These are phyloP conservation scores for Barnettozyma sucrosica DNA, from an alignment of 805 yeast genomes.

Conservation along the genomic window DNA sequence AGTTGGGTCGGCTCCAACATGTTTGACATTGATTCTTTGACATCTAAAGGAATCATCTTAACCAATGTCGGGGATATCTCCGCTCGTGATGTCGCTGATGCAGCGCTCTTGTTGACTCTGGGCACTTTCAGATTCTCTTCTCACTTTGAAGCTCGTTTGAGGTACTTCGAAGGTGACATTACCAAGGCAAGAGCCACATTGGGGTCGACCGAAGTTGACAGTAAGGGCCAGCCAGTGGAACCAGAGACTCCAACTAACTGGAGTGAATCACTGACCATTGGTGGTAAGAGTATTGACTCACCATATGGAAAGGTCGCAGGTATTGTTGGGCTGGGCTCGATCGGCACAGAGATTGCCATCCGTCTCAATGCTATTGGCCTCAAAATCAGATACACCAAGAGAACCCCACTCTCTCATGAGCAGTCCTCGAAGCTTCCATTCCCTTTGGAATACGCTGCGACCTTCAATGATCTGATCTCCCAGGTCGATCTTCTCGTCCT, in stretches of 20 bases:
- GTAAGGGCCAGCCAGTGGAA: slow-evolving; percentile 26
- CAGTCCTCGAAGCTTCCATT: slow-evolving; percentile 37
- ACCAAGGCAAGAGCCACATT: slow-evolving; percentile 35
- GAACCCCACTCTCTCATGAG: slow-evolving; percentile 36
- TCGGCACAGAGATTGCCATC: slow-evolving; percentile 57
- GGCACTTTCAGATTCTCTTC: slow-evolving; percentile 54
- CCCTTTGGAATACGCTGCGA: slow-evolving; percentile 37
- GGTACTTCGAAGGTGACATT: slow-evolving; percentile 35
- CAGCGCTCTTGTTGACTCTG: slow-evolving; percentile 52
- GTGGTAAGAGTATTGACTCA: slow-evolving; percentile 39
- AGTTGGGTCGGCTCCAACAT: slow-evolving; percentile 59
- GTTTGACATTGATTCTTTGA: slow-evolving; percentile 40
- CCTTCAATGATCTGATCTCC: slow-evolving; percentile 39
- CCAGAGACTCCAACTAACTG: slow-evolving; percentile 33
- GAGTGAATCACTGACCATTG: slow-evolving; percentile 39
- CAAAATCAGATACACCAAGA: slow-evolving; percentile 55
- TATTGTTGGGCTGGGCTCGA: slow-evolving; percentile 68
- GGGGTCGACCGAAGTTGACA: slow-evolving; percentile 27
- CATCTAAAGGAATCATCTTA: slow-evolving; percentile 43
- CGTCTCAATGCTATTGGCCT: slow-evolving; percentile 55
- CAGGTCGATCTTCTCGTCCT: slow-evolving; percentile 51
- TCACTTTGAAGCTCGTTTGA: slow-evolving; percentile 37
- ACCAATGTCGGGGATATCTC: slow-evolving; percentile 58
- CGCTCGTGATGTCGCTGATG: slow-evolving; percentile 64
- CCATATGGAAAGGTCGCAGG: slow-evolving; percentile 55